phyloP scores from a whole-genome alignment of 768 basidiomycete genomes.

The Rhizopogon vulgaris region DNA sequence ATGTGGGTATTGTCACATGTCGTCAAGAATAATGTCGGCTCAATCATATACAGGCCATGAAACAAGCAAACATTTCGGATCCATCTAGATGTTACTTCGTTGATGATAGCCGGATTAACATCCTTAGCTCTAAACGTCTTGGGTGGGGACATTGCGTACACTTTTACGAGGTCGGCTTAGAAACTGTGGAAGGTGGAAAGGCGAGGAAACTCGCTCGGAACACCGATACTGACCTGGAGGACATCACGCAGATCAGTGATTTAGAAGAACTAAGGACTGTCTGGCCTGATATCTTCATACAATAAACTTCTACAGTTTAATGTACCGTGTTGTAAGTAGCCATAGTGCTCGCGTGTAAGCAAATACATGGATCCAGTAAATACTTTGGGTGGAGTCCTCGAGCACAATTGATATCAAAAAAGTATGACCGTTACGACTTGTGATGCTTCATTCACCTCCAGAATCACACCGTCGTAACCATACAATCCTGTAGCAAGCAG shows the following conservation, averaged over 20 bases:
- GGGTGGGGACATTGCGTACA: slow-evolving; percentile 75
- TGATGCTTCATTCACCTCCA: slow-evolving; percentile 74
- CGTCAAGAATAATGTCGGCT: background rate
- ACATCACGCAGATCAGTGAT: slow-evolving; percentile 45
- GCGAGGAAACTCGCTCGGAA: slow-evolving; percentile 39
- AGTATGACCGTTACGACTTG: slow-evolving; percentile 71
- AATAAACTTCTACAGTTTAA: background rate
- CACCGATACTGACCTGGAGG: slow-evolving; percentile 33
- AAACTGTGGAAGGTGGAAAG: slow-evolving; percentile 58
- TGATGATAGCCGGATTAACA: slow-evolving; percentile 70
- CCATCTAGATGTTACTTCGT: slow-evolving; percentile 71
- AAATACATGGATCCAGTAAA: background rate
- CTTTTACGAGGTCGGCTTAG: slow-evolving; percentile 65
- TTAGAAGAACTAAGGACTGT: slow-evolving; percentile 63
- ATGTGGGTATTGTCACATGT: slow-evolving; percentile 32
- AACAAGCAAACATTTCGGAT: slow-evolving; percentile 52
- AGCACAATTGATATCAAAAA: slow-evolving; percentile 28
- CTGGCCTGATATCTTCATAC: slow-evolving; percentile 73
- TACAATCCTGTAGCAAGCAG: slow-evolving; percentile 32
- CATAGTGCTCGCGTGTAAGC: background rate
- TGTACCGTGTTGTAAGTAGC: slow-evolving; percentile 1
- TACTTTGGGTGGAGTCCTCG: background rate
- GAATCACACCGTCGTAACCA: slow-evolving; percentile 76
- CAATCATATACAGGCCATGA: slow-evolving; percentile 49
- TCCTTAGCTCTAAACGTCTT: slow-evolving; percentile 54